phyloP scores from a whole-genome alignment of 345 rosid genomes.

The Cochlearia excelsa region DNA sequence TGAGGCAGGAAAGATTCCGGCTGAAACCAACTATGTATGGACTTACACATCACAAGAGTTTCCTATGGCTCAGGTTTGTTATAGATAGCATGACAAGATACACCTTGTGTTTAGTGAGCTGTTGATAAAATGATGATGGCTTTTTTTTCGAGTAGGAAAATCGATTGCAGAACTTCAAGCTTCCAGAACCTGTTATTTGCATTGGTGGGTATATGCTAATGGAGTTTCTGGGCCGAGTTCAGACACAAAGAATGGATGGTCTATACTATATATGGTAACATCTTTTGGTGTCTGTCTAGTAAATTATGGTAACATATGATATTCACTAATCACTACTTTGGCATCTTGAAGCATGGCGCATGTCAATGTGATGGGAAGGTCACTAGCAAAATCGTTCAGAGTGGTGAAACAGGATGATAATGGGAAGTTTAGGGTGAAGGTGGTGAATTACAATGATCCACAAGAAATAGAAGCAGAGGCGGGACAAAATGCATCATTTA shows the following conservation, averaged over 20 bases:
- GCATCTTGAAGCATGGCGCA: slow-evolving; percentile 53
- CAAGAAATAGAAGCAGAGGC: slow-evolving; percentile 15
- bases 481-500: slow-evolving; percentile 14
- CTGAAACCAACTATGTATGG: slow-evolving; percentile 55
- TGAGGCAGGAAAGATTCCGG: slow-evolving; percentile 34
- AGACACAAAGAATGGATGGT: slow-evolving; percentile 77
- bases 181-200: slow-evolving; percentile 88
- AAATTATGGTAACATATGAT: background rate
- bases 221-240: slow-evolving; percentile 84
- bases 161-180: slow-evolving; percentile 65
- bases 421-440: slow-evolving; percentile 53
- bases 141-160: slow-evolving; percentile 54
- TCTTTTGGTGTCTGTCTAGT: background rate
- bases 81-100: background rate
- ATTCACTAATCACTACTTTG: background rate
- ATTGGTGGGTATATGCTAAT: slow-evolving; percentile 74
- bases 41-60: slow-evolving; percentile 83
- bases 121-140: slow-evolving; percentile 5
- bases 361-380: slow-evolving; percentile 63
- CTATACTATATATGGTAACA: slow-evolving; percentile 78
- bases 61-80: slow-evolving; percentile 84
- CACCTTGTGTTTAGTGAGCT: slow-evolving; percentile 1
- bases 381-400: slow-evolving; percentile 51
- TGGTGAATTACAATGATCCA: slow-evolving; percentile 43
- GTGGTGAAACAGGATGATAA: slow-evolving; percentile 44